Conservation (phyloP, 2,329 filamentous ascomycete species). For the Sordariomycetes sp. region DNA sequence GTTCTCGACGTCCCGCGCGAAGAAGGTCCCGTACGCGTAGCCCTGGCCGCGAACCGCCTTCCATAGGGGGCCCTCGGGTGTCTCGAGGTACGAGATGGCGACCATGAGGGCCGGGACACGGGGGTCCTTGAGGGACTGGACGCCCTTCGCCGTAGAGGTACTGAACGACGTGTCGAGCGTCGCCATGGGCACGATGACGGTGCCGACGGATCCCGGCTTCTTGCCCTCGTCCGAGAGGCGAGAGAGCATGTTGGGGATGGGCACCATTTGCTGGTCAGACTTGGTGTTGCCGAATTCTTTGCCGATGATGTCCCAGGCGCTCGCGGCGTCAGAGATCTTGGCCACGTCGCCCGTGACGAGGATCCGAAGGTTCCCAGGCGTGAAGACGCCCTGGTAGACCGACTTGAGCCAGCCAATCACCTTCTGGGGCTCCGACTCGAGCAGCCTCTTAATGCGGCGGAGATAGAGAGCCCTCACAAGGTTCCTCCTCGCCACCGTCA, state of each 20-base stretch:
- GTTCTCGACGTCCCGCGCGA: conserved; percentile 63
- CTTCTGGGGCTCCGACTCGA: conserved; percentile 61
- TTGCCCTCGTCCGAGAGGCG: conserved; percentile 66
- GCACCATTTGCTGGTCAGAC: conserved; percentile 36
- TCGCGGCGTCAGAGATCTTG: conserved; percentile 62
- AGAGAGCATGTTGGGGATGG: conserved; percentile 55
- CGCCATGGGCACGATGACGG: conserved; percentile 78
- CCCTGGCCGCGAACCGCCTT: conserved; percentile 84
- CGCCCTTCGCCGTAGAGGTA: conserved; percentile 60
- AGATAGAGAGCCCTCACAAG: conserved; percentile 82
- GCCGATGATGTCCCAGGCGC: conserved; percentile 60
- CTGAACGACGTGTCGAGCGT: conserved; percentile 88
- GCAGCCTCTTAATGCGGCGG: conserved; percentile 68
- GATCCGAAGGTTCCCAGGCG: conserved; percentile 72
- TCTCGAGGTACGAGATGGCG: conserved; percentile 80
- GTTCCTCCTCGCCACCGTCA: conserved; percentile 64
- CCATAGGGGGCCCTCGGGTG: conserved; percentile 91
- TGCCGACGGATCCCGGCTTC: conserved; percentile 58
- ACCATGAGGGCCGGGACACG: conserved; percentile 75
- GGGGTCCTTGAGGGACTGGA: conserved; percentile 63
- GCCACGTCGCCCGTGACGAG: conserved; percentile 71
- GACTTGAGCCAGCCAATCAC: conserved; percentile 69
- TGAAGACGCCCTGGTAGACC: conserved; percentile 64
- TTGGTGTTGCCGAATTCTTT: conserved; percentile 28
- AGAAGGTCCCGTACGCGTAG: conserved; percentile 78